These are phyloP conservation scores for Lasiodiplodia sp. DNA, from an alignment of 2,329 filamentous ascomycete genomes.

Conservation along the genomic window DNA sequence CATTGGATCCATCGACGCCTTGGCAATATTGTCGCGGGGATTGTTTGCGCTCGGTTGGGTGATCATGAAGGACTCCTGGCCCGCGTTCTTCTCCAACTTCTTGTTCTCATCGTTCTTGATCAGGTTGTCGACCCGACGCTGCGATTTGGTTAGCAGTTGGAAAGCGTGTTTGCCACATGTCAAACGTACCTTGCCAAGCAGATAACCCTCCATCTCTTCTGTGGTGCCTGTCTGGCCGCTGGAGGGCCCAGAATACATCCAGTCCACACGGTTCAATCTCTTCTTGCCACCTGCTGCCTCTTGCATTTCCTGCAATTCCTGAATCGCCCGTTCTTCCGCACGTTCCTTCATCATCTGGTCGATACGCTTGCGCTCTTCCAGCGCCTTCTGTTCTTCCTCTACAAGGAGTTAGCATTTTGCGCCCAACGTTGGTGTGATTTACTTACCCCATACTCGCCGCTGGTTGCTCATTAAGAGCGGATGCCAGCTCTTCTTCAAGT, in stretches of 20 bases:
- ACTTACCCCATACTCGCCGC: conserved; percentile 73
- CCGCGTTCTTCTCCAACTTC: conserved; percentile 64
- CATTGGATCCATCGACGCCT: conserved; percentile 89
- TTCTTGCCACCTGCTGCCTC: conserved; percentile 87
- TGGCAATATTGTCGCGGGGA: conserved; percentile 79
- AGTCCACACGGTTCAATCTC: conserved; percentile 84
- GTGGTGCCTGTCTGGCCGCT: conserved; percentile 69
- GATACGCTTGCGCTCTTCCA: conserved; percentile 93
- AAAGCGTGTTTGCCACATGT: no score
- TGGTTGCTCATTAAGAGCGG: conserved; percentile 91
- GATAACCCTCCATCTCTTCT: conserved; percentile 92
- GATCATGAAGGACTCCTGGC: conserved; percentile 68
- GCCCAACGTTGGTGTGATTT: no score
- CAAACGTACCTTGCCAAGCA: conserved; percentile 74
- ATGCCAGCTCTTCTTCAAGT: conserved; percentile 92
- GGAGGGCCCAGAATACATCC: conserved; percentile 95
- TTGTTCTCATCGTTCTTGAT: conserved; percentile 82
- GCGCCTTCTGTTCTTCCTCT: conserved; percentile 86
- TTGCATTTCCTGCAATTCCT: conserved; percentile 88
- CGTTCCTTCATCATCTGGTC: conserved; percentile 92
- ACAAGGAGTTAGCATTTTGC: neutral
- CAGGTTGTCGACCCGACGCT: conserved; percentile 82
- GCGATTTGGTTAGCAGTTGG: neutral
- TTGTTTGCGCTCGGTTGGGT: conserved; percentile 72
- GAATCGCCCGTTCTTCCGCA: conserved; percentile 89